A percentile compares a stretch with the other conserved stretches of the same genome.
Conservation (phyloP, 805 yeast genomes). For the Torulaspora maleeae region DNA sequence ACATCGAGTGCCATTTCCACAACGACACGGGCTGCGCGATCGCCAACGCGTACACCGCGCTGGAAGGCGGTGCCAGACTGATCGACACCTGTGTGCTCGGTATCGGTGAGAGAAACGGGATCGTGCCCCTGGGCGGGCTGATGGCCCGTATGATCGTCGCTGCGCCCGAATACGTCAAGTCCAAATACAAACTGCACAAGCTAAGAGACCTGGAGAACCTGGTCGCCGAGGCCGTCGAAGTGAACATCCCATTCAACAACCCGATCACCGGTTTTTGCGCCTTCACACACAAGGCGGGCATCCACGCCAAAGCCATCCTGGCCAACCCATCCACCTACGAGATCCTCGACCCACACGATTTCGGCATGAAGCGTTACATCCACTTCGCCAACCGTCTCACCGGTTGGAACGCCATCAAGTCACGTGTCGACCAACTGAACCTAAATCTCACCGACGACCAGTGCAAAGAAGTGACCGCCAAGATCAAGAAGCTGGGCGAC, state of each 20-base stretch:
- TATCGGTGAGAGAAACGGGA: slow-evolving; percentile 98
- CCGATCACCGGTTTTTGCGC: slow-evolving; percentile 99
- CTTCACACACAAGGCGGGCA: slow-evolving; percentile 98
- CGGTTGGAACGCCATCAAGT: slow-evolving; percentile 98
- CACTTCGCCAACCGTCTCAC: slow-evolving; percentile 97
- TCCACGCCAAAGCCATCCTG: slow-evolving; percentile 96
- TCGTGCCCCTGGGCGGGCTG: slow-evolving; percentile 93
- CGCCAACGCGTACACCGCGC: slow-evolving; percentile 96
- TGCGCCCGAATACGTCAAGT: slow-evolving; percentile 89
- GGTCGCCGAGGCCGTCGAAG: slow-evolving; percentile 96
- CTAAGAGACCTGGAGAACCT: slow-evolving; percentile 91
- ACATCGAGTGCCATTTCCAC: slow-evolving; percentile 98
- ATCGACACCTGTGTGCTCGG: slow-evolving; percentile 95
- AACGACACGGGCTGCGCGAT: slow-evolving; percentile 99
- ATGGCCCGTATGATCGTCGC: slow-evolving; percentile 99
- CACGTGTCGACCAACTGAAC: slow-evolving; percentile 95
- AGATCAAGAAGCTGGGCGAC: slow-evolving; percentile 92
- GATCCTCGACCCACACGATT: slow-evolving; percentile 89
- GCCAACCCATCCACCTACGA: slow-evolving; percentile 99
- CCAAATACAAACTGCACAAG: slow-evolving; percentile 93
- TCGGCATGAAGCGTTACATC: slow-evolving; percentile 92
- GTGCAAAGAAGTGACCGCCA: slow-evolving; percentile 88
- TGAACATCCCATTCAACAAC: slow-evolving; percentile 95
- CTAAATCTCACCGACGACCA: slow-evolving; percentile 85
- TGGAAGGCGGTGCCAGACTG: slow-evolving; percentile 94